Conservation (phyloP, 495 filamentous ascomycete genomes). For the Massariosphaeria phaeospora region DNA sequence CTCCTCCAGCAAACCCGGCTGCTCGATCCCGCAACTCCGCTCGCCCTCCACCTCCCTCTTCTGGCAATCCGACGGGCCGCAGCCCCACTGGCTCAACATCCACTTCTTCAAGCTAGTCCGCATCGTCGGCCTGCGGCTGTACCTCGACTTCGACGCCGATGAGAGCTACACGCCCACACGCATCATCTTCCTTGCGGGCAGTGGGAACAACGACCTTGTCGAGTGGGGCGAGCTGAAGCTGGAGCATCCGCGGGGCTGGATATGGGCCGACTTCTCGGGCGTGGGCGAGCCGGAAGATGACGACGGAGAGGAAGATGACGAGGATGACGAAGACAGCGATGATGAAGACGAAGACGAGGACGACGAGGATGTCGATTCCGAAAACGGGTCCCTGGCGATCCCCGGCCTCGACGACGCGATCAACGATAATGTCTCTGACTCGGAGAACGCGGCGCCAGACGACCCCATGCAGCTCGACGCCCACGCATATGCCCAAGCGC, state of each 20-base stretch:
- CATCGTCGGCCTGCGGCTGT: conserved; percentile 76
- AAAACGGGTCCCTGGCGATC: conserved; percentile 1
- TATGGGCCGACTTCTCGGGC: conserved; percentile 70
- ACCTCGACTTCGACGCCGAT: conserved; percentile 84
- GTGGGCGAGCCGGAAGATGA: conserved; percentile 45
- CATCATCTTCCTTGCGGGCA: conserved; percentile 80
- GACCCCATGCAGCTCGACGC: not conserved
- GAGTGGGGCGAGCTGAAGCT: conserved; percentile 75
- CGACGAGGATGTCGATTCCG: conserved; percentile 25
- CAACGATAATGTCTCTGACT: conserved; percentile 31
- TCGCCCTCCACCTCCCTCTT: conserved; percentile 72
- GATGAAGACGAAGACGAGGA: conserved; percentile 17
- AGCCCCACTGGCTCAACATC: conserved; percentile 87
- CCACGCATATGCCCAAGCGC: not conserved
- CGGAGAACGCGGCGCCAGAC: conserved; percentile 27
- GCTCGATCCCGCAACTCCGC: conserved; percentile 78
- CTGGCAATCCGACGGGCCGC: conserved; percentile 97
- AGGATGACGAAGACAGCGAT: too few species aligned
- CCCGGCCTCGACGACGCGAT: not conserved
- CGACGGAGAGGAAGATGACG: conserved; percentile 31
- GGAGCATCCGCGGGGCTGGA: conserved; percentile 81
- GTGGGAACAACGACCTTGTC: conserved; percentile 77
- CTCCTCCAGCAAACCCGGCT: conserved; percentile 84
- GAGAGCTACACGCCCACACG: conserved; percentile 97
- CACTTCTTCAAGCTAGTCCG: conserved; percentile 93